phyloP scores from a whole-genome alignment of 2,329 filamentous ascomycete species.

The Trichoderma breve region DNA sequence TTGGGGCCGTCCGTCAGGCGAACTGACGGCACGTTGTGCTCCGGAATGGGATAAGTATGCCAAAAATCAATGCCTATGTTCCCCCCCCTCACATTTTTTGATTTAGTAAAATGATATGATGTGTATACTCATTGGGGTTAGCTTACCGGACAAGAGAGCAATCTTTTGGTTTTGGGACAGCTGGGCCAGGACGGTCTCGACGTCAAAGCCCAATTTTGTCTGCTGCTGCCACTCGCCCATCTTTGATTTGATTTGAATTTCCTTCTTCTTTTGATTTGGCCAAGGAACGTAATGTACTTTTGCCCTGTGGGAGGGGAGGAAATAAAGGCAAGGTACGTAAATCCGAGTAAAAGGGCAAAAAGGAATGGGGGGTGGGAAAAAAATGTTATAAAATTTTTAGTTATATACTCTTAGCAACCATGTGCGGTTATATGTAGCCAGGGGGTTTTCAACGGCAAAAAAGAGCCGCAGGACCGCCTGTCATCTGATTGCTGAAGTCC shows the following conservation, averaged over 20 bases:
- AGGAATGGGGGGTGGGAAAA: neutral
- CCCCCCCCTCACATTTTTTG: neutral
- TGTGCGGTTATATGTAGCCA: neutral
- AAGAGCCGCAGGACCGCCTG: neutral
- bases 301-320: neutral
- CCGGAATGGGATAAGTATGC: neutral
- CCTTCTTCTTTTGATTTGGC: neutral
- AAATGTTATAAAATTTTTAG: neutral
- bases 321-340: neutral
- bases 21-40: constrained; percentile 2
- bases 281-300: neutral
- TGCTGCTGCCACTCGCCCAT: constrained; percentile 1
- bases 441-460: neutral
- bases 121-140: neutral
- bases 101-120: neutral
- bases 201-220: neutral
- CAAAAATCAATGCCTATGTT: constrained; percentile 1
- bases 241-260: neutral
- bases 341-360: neutral
- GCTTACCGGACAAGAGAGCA: neutral
- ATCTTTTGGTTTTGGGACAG: constrained; percentile 5
- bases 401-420: neutral
- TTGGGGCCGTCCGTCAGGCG: neutral
- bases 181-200: neutral
- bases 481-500: neutral